phyloP scores from a whole-genome alignment of 2,329 filamentous ascomycete species.

The Dactylellina sp. region DNA sequence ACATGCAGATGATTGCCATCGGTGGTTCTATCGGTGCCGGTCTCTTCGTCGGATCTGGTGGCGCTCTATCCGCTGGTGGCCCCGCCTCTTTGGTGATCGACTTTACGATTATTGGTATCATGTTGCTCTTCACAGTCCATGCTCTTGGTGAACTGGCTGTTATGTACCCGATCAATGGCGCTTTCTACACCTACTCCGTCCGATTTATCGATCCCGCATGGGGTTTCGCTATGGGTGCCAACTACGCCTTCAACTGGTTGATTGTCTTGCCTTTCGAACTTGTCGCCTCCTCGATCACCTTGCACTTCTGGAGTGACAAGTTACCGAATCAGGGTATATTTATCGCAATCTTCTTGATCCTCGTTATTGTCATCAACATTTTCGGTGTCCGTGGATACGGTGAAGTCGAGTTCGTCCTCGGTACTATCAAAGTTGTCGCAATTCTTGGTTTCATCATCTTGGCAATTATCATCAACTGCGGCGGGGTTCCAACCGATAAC shows the following conservation, averaged over 20 bases:
- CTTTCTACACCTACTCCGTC: slow-evolving; percentile 73
- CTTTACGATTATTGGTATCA: slow-evolving; percentile 70
- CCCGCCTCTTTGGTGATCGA: slow-evolving; percentile 60
- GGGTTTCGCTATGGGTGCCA: slow-evolving; percentile 70
- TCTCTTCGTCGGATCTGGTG: slow-evolving; percentile 73
- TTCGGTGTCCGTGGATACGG: slow-evolving; percentile 72
- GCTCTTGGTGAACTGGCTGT: slow-evolving; percentile 73
- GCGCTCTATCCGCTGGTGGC: slow-evolving; percentile 68
- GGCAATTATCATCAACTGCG: slow-evolving; percentile 71
- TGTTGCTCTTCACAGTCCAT: slow-evolving; percentile 72
- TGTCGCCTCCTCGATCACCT: slow-evolving; percentile 69
- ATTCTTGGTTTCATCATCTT: slow-evolving; percentile 75
- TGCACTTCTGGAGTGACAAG: slow-evolving; percentile 68
- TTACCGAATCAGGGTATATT: slow-evolving; percentile 69
- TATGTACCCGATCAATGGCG: slow-evolving; percentile 73
- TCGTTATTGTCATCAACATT: slow-evolving; percentile 68
- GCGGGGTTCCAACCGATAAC: slow-evolving; percentile 70
- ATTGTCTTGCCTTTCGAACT: slow-evolving; percentile 70
- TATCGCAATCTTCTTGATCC: slow-evolving; percentile 70
- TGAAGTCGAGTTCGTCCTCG: slow-evolving; percentile 72
- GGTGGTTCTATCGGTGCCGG: slow-evolving; percentile 73
- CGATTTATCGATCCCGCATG: slow-evolving; percentile 73
- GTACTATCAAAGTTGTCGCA: slow-evolving; percentile 71
- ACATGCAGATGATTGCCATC: slow-evolving; percentile 74
- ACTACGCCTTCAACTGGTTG: slow-evolving; percentile 68